These are phyloP conservation scores for Diversispora epigaea DNA, from an alignment of 192 early-diverging fungal species.

Conservation along the genomic window DNA sequence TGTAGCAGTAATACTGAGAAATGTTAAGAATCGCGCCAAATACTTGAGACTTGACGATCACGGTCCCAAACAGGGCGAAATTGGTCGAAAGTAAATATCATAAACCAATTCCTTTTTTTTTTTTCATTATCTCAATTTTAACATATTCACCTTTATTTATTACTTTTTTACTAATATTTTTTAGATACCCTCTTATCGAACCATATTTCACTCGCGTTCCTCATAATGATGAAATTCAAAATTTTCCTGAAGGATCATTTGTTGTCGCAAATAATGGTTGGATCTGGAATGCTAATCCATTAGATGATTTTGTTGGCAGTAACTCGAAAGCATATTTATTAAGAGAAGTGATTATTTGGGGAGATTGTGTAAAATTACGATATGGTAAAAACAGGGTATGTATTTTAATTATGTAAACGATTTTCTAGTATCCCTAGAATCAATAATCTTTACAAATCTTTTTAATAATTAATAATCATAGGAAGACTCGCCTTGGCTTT, in stretches of 20 bases:
- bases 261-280: constrained; percentile 96
- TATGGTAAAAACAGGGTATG: constrained; percentile 74
- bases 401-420: background rate
- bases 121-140: background rate
- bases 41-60: constrained; percentile 84
- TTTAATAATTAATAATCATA: constrained; percentile 20
- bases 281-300: constrained; percentile 87
- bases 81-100: constrained; percentile 60
- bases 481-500: constrained; percentile 93
- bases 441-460: constrained; percentile 5
- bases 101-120: constrained; percentile 14
- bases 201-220: constrained; percentile 91
- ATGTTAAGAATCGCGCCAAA: constrained; percentile 75
- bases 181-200: constrained; percentile 86
- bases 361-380: constrained; percentile 98
- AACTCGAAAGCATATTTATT: constrained; percentile 86
- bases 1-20: constrained; percentile 62
- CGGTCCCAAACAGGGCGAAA: constrained; percentile 80
- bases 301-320: constrained; percentile 90
- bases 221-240: constrained; percentile 47
- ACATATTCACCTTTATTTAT: background rate
- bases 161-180: background rate
- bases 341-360: constrained; percentile 97
- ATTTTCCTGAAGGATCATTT: constrained; percentile 66
- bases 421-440: constrained; percentile 1